These are phyloP conservation scores for Alternaria atra DNA, from an alignment of 2,329 filamentous ascomycete species.

Conservation along the genomic window DNA sequence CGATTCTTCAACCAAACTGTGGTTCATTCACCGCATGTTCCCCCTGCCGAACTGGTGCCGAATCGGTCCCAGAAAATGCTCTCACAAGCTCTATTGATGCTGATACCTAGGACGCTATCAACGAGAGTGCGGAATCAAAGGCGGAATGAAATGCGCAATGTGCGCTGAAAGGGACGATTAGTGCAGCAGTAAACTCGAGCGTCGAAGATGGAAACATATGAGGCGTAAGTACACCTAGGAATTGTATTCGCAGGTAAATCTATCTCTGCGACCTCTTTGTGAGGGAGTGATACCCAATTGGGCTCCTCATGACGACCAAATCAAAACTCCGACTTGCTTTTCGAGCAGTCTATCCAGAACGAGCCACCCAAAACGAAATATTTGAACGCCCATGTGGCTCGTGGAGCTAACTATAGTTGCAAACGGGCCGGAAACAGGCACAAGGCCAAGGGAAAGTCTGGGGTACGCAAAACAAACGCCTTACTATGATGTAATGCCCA, in stretches of 20 bases:
- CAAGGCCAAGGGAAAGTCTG: conserved; percentile 8
- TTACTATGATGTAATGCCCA: conserved; percentile 16
- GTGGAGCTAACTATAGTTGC: conserved; percentile 26
- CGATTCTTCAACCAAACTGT: conserved; percentile 11
- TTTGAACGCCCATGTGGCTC: conserved; percentile 29
- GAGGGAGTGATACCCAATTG: neutral
- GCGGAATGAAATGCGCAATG: neutral
- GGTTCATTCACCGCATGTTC: conserved; percentile 21
- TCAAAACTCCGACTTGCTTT: conserved; percentile 12
- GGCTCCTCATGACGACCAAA: neutral
- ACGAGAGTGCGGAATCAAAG: neutral
- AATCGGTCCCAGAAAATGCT: neutral
- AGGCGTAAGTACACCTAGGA: neutral
- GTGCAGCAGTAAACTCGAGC: neutral
- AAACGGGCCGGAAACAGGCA: conserved; percentile 15
- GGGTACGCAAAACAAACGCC: conserved; percentile 20
- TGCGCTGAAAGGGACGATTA: neutral
- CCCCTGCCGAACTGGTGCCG: conserved; percentile 11
- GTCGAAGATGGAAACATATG: neutral
- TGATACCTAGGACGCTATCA: neutral
- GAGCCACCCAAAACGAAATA: conserved; percentile 9
- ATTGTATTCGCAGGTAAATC: conserved; percentile 8
- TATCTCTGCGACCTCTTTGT: conserved; percentile 9
- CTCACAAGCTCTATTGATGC: neutral
- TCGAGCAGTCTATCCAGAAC: conserved; percentile 4